Evolutionary conservation across 306 rosid genomes (phyloP).

Genomic region (Cucurbita ficifolia): DNA sequence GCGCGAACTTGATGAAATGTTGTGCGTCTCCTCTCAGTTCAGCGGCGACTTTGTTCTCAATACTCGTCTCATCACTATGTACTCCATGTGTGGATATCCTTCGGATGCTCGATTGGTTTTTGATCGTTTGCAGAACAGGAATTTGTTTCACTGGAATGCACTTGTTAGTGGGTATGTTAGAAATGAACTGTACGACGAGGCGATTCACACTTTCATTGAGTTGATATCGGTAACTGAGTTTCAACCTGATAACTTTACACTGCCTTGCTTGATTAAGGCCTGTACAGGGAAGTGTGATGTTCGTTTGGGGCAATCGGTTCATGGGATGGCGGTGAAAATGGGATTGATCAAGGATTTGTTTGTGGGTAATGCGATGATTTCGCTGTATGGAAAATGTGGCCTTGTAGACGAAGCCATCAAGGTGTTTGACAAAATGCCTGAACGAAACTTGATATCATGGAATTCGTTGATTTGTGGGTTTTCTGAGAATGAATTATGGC

Average conservation of each 20-base stretch:
- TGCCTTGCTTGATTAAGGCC: slow-evolving; percentile 60
- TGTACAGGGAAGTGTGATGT: slow-evolving; percentile 33
- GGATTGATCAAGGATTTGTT: slow-evolving; percentile 37
- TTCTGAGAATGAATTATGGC: slow-evolving; percentile 37
- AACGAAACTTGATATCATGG: slow-evolving; percentile 64
- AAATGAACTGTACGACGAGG: slow-evolving; percentile 38
- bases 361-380: slow-evolving; percentile 54
- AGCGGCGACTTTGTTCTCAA: slow-evolving; percentile 40
- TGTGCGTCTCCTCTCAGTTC: slow-evolving; percentile 23
- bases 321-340: slow-evolving; percentile 51
- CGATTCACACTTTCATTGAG: slow-evolving; percentile 26
- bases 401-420: slow-evolving; percentile 27
- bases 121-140: slow-evolving; percentile 25
- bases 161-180: slow-evolving; percentile 46
- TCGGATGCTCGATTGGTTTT: slow-evolving; percentile 42
- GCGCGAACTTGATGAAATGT: slow-evolving; percentile 33
- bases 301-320: slow-evolving; percentile 35
- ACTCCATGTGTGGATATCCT: slow-evolving; percentile 45
- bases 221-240: slow-evolving; percentile 31
- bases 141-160: slow-evolving; percentile 59
- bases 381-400: slow-evolving; percentile 56
- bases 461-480: slow-evolving; percentile 48
- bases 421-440: slow-evolving; percentile 46
- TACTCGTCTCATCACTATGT: slow-evolving; percentile 64
- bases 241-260: slow-evolving; percentile 54